Evolutionary conservation across 352 stramenopile species (phyloP).

Genomic region (Phytopythium cucurbitacearum): DNA sequence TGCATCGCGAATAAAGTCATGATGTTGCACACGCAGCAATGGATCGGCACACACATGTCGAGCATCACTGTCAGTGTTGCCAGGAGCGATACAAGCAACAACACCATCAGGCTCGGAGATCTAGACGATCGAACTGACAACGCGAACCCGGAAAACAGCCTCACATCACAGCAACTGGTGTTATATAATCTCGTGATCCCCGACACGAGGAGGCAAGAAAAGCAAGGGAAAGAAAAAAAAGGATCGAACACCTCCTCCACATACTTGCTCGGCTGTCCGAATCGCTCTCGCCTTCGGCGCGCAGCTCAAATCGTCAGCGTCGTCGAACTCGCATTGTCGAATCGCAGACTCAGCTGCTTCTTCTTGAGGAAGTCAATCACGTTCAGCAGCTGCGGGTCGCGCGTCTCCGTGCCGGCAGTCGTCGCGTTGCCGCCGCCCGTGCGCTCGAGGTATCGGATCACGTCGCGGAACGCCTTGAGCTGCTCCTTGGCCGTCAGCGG

Average conservation of each 20-base stretch:
- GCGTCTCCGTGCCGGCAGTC: conserved; percentile 24
- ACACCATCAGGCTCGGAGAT: no score
- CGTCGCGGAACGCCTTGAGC: conserved; percentile 81
- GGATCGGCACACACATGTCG: no score
- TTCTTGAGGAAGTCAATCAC: conserved; percentile 88
- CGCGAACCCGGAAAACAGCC: no score
- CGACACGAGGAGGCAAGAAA: not conserved
- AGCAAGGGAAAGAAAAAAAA: not conserved
- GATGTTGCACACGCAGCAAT: no score
- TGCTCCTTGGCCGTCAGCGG: conserved; percentile 68
- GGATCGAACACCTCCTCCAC: conserved; percentile 3
- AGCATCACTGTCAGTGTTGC: no score
- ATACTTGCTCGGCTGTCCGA: not conserved
- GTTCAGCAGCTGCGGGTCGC: conserved; percentile 65
- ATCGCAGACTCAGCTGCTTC: conserved; percentile 83
- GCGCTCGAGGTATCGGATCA: conserved; percentile 83
- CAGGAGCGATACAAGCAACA: no score
- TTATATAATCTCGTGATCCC: conserved; percentile 1
- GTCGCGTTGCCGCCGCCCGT: conserved; percentile 32
- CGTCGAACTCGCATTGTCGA: conserved; percentile 82
- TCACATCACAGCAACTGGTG: not conserved
- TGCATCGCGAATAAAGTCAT: no score
- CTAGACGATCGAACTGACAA: no score
- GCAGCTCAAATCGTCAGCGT: conserved; percentile 71
- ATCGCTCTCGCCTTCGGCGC: no score